Base-by-base conservation (phyloP, 1,284 basidiomycete species). In the Moesziomyces sp. region DNA sequence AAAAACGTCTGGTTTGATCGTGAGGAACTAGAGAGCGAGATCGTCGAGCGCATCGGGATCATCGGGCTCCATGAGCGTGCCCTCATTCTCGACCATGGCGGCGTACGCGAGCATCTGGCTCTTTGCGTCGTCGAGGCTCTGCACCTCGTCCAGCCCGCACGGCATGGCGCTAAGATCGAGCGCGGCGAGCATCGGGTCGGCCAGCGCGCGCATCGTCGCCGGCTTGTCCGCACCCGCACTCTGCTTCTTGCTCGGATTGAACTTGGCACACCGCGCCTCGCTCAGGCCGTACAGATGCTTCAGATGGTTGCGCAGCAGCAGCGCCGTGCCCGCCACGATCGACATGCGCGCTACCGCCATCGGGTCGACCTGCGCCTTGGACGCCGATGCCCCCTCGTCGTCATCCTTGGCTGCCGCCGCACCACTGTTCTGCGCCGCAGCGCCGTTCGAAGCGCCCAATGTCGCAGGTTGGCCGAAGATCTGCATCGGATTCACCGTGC, bases 271-370 rank as follows among this genome's bases (percentile, higher is more conserved):
- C 40, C 70, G 70, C 50, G 67, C 65, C 43, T 82, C 79, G 28
- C 67, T 63, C 1, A 83, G 60, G 3, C 68, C 61, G 65, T 80
- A 83, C 28, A 80, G 49, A 26, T 60, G 58, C 61, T 80, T 80
- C 44, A 83, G 73, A 34, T 83, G 81, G 51, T 77, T 67, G 21
- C 77, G 75, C 48, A 82, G 74, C 24, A 76, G 35, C 14, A 80
- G 56, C 0, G 69, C 70, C 0, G 69, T 68, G 18, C 77, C 73
- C 19, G 79, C 58, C 24, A 83, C 65, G 21, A 73, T 42, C 11
- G 73, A 72, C 65, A 74, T 71, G 23, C 67, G 57, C n/a, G 74
- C 73, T n/a, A 73, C 46, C n/a, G 54, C 52, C 30, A 63, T 30
- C 5, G 52, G 18, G 34, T 71, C 64, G 7, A 62, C 40, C 19